Conservation (phyloP, 1,284 basidiomycete species). For the Apiotrichum porosum region DNA sequence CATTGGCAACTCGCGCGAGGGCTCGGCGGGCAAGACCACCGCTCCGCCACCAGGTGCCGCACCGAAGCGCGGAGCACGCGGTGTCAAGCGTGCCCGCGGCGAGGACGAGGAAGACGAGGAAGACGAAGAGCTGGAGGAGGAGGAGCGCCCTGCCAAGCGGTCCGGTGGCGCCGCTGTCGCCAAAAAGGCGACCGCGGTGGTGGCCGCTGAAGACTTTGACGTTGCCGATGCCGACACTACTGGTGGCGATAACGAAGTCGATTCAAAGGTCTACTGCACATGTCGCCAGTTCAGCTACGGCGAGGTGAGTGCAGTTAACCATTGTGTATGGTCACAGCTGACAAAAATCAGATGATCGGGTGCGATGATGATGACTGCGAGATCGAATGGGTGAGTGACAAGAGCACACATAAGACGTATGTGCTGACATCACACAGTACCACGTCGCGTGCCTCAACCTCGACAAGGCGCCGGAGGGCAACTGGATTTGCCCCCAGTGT, state of each 20-base stretch:
- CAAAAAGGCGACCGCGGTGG: constrained; percentile 47
- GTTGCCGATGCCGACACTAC: constrained; percentile 41
- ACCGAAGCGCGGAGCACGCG: constrained; percentile 12
- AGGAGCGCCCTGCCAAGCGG: constrained; percentile 21
- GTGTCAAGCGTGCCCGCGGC: constrained; percentile 28
- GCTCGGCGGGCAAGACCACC: constrained; percentile 9
- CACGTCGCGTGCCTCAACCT: constrained; percentile 76
- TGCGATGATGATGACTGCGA: constrained; percentile 88
- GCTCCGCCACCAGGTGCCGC: constrained; percentile 1
- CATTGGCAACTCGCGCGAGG: constrained; percentile 15
- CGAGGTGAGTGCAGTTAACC: constrained; percentile 55
- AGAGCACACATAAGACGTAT: too few species aligned
- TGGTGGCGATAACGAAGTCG: constrained; percentile 51
- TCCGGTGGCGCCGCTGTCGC: constrained; percentile 5
- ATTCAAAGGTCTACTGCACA: constrained; percentile 76
- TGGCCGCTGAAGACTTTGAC: constrained; percentile 46
- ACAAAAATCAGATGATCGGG: constrained; percentile 69
- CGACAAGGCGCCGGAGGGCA: constrained; percentile 63
- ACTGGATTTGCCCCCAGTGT: constrained; percentile 71
- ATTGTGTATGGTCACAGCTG: background rate
- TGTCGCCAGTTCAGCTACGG: constrained; percentile 72
- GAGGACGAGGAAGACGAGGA: constrained; percentile 37
- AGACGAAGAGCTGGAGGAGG: constrained; percentile 28
- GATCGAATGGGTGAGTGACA: constrained; percentile 82
- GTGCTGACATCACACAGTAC: constrained; percentile 57